Evolutionary conservation across 139 green algal species (phyloP), one percentile per base, ranked within the genome.

Genomic region (Auxenochlorella pyrenoidosa): DNA sequence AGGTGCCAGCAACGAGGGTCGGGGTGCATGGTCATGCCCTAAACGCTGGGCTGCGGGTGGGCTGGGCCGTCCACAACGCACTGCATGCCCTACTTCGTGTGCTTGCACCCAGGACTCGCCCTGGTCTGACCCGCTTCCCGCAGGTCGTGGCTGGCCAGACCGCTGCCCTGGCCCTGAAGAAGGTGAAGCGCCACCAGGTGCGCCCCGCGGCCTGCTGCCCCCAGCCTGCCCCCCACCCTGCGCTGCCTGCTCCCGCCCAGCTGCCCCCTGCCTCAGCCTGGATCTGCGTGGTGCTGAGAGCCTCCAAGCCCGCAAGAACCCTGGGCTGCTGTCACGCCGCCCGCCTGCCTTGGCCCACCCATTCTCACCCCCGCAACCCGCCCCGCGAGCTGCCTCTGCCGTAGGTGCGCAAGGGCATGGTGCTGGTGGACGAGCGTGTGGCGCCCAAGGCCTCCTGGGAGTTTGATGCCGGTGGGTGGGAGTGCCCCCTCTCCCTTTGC

Each of bases 61-160:
- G n/a, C n/a, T n/a, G n/a, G n/a, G n/a, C n/a, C n/a, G n/a, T n/a
- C n/a, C n/a, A n/a, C n/a, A n/a, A n/a, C n/a, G n/a, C n/a, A n/a
- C n/a, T n/a, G n/a, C n/a, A n/a, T n/a, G n/a, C n/a, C 54, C 54
- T 13, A 4, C 54, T 63, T 63, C 15, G 3, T 63, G 54, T 24
- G 47, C 54, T 63, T 63, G 54, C 54, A 63, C 54, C 54, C 54
- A 63, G 54, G 2, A 63, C 16, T 2, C 54, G 2, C 21, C 40
- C 72, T 36, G 4, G 16, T 36, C 41, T 34, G 5, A 15, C 41
- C 22, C 6, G 21, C 73, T 28, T 66, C 5, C 32, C 54, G 40
- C 90, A 94, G 92, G 95, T 96, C 83, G 95, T 98, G 75, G 96
- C 96, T 24, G 96, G 96, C 19, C 95, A 98, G 91, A 98, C 96